Base-by-base conservation (phyloP, 345 rosid genomes). In the Sisymbrium altissimum region DNA sequence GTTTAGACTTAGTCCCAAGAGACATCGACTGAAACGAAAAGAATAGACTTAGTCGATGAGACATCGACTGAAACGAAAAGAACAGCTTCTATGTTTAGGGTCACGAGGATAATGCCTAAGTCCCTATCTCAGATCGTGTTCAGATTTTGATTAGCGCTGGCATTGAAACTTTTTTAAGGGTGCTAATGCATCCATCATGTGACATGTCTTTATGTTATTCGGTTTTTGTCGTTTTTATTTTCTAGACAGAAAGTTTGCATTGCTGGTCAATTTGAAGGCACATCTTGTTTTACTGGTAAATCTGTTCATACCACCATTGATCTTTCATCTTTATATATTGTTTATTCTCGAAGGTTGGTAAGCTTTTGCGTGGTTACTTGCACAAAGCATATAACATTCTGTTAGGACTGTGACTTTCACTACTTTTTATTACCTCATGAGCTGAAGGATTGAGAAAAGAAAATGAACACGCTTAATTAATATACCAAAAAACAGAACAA, bases 351-450 rank as follows among this genome's bases (percentile, higher is more conserved):
- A 35, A 5, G 55, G 38, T 58, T 29, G 44, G 44, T 29, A 35
- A 29, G 27, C 35, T 58, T 66, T 46, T 74, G 35, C 72, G 46
- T 57, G 45, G 27, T 75, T 75, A 45, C 60, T 66, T 74, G 18
- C 46, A 18, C 25, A 74, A 18, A 49, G 23, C 64, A 41, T 53
- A 35, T n/a, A 53, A 18, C 61, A 38, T 29, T 59, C n/a, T 58
- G 19, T 32, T 65, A 65, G 43, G 50, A 65, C 57, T 33, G 9
- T 53, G 41, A 55, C 40, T 44, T 33, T 56, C 43, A 17, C 58
- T 64, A 36, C 48, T 7, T 39, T 35, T 58, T 38, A 17, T 27
- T 0, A 29, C 68, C 50, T 52, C 35, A 40, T 41, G 56, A 27
- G 69, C 49, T 15, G 14, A 56, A 66, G 27, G 64, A 44, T 40